Conservation (phyloP, 2,329 filamentous ascomycete species). For the Fusarium sp. region DNA sequence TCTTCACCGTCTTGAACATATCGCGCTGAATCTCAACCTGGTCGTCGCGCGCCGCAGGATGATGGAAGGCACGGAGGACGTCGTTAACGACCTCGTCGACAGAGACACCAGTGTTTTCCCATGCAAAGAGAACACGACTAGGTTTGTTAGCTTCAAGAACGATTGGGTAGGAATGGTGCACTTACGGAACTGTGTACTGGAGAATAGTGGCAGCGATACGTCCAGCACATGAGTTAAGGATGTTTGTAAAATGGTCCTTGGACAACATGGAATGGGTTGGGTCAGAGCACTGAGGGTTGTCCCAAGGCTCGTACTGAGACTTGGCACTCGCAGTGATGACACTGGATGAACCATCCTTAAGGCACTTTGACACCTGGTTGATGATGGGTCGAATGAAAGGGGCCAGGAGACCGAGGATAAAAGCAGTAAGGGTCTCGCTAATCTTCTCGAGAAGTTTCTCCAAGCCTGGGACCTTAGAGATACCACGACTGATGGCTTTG, state of each 20-base stretch:
- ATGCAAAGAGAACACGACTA: constrained; percentile 87
- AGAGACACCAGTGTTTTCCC: constrained; percentile 87
- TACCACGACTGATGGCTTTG: constrained; percentile 83
- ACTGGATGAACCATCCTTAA: constrained; percentile 87
- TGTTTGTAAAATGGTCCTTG: constrained; percentile 86
- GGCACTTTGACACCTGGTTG: constrained; percentile 81
- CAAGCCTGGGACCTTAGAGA: constrained; percentile 92
- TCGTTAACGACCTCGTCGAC: constrained; percentile 88
- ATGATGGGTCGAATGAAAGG: constrained; percentile 95
- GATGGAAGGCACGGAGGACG: constrained; percentile 86
- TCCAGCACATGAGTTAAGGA: constrained; percentile 82
- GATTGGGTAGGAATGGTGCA: constrained; percentile 20
- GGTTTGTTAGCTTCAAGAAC: constrained; percentile 13
- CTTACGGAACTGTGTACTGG: constrained; percentile 85
- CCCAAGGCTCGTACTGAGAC: constrained; percentile 85
- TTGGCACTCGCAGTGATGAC: constrained; percentile 77
- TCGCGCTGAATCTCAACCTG: constrained; percentile 82
- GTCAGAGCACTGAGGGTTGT: constrained; percentile 78
- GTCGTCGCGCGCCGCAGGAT: constrained; percentile 84
- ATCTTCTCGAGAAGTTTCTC: constrained; percentile 94
- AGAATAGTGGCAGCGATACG: constrained; percentile 80
- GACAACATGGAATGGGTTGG: constrained; percentile 86
- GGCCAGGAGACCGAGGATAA: constrained; percentile 89
- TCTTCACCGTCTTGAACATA: constrained; percentile 89
- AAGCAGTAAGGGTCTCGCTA: constrained; percentile 90